Base-by-base conservation (phyloP, 163 green algal species). In the Coccomyxa subellipsoidea region DNA sequence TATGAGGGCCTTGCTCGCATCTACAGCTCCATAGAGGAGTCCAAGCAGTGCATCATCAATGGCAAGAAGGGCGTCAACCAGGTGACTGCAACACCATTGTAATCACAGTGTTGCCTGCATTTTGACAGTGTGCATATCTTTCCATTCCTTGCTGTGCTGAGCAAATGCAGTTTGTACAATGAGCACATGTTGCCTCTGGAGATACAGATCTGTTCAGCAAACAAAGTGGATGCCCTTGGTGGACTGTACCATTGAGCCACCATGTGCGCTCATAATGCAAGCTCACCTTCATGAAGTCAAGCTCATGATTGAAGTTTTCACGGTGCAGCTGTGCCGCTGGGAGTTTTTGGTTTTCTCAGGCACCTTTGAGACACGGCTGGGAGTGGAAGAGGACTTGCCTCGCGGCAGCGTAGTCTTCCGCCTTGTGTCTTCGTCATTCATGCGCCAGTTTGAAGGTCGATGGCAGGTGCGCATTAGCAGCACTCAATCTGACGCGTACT, bases 281-380 rank as follows among this genome's bases (percentile, higher is more conserved):
- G n/a, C n/a, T n/a, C n/a, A n/a, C n/a, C n/a, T n/a, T n/a, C n/a
- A n/a, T n/a, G n/a, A n/a, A n/a, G n/a, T n/a, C n/a, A n/a, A n/a
- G n/a, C n/a, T n/a, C n/a, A n/a, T n/a, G n/a, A n/a, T n/a, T n/a
- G n/a, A n/a, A n/a, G n/a, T n/a, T n/a, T n/a, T n/a, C n/a, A n/a
- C 4, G 80, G n/a, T 78, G 69, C 85, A 89, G 75, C 79, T 54
- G 21, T 88, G 84, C 70, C 53, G 69, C 29, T 89, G 85, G 85
- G 76, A 81, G 37, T 89, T 89, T 83, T 66, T 89, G 12, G 80
- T 89, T 29, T 89, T 89, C 53, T 84, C 70, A 40, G 85, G 85
- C 59, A 86, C 81, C 21, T 89, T 89, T 81, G 78, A 76, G 6
- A 89, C 75, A 12, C 76, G 84, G 54, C 73, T 89, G 0, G 82